phyloP scores from a whole-genome alignment of 2,329 filamentous ascomycete species.

The Apiospora saccharicola region DNA sequence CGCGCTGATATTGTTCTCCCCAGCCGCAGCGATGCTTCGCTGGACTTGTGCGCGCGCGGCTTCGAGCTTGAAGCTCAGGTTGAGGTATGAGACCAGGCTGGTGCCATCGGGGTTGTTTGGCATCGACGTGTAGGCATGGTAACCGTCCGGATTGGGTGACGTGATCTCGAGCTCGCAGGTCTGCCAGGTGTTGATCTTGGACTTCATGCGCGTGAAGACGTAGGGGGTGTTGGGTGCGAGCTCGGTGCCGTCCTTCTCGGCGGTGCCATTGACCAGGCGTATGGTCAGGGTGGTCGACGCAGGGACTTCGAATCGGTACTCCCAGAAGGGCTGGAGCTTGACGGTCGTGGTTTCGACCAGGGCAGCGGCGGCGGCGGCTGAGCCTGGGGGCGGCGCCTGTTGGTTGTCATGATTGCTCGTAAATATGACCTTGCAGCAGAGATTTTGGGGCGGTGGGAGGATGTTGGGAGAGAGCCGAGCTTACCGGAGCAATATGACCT shows the following conservation, averaged over 20 bases:
- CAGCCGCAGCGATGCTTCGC: constrained; percentile 42
- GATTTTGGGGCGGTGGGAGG: background rate
- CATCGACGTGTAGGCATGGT: constrained; percentile 64
- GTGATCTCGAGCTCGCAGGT: constrained; percentile 86
- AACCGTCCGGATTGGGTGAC: constrained; percentile 55
- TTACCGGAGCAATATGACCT: constrained; percentile 71
- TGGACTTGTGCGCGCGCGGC: constrained; percentile 70
- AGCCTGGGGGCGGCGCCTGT: constrained; percentile 33
- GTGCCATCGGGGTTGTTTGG: constrained; percentile 76
- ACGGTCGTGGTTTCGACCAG: constrained; percentile 47
- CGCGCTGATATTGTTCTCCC: constrained; percentile 30
- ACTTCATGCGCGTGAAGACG: constrained; percentile 81
- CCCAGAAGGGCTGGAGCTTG: constrained; percentile 68
- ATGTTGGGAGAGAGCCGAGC: constrained; percentile 28
- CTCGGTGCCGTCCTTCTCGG: constrained; percentile 95
- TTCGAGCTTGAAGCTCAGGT: constrained; percentile 88
- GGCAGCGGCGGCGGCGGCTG: constrained; percentile 47
- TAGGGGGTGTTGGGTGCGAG: constrained; percentile 83
- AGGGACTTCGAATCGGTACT: constrained; percentile 82
- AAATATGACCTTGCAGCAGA: background rate
- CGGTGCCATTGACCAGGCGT: constrained; percentile 79
- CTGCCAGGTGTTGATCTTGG: constrained; percentile 90
- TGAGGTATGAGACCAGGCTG: constrained; percentile 80
- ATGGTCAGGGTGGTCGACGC: constrained; percentile 52
- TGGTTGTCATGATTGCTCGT: background rate